Base-by-base conservation (phyloP, 2,329 filamentous ascomycete species). In the Chalara sp. region DNA sequence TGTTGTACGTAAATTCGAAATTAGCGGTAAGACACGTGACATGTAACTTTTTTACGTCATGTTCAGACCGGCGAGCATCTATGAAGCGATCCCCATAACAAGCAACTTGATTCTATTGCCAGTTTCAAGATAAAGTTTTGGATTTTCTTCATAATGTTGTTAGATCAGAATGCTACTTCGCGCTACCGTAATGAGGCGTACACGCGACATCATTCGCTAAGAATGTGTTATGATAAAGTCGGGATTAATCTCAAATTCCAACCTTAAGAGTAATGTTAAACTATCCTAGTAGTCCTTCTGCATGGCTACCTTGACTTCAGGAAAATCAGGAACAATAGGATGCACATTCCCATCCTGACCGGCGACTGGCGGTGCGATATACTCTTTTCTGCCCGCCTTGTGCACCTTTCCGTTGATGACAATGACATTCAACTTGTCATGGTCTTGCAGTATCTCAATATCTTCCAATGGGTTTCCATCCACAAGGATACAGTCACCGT, bases 351-450 rank as follows among this genome's bases (percentile, higher is more conserved):
- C 5, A 49, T 58, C 53, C 46, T 57, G 56, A 5, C 56, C 53
- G 5, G 52, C 51, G 5, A 57, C 48, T 4, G 56, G 53, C 1
- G 56, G 56, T 5, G 55, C 48, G 8, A 56, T 46, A 48, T 58
- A 54, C 40, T 58, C 56, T 21, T 56, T 48, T 35, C 51, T 54
- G 3, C 56, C 57, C 13, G 57, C 56, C 52, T 75, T 75, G 53
- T 74, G 71, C 4, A 75, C 63, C 1, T 71, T 60, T 2, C 72
- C 71, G 54, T 75, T 75, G 51, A 75, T 73, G 45, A 72, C 62
- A 41, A 75, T 74, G n/a, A 74, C 59, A 54, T 73, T 69, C 28
- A 75, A 54, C 55, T 66, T 71, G 33, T 72, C 65, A 48, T 58
- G 53, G 51, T 58, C 50, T 50, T 73, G 70, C 8, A 73, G 50